These are phyloP conservation scores for Mycosphaerella arachidis DNA, from an alignment of 2,329 filamentous ascomycete genomes.

Conservation along the genomic window DNA sequence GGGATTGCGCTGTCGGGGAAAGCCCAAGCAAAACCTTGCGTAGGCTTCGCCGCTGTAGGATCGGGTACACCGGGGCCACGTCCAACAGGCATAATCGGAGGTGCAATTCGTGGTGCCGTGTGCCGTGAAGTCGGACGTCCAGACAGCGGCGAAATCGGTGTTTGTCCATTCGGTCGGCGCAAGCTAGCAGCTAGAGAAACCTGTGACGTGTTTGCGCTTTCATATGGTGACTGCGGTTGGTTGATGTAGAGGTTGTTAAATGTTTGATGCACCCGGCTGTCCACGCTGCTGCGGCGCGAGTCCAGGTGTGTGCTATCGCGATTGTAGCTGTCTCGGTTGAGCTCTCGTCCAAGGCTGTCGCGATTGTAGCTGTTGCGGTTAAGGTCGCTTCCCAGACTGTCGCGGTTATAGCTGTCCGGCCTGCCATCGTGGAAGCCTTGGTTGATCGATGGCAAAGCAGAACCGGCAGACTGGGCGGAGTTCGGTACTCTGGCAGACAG, in stretches of 20 bases:
- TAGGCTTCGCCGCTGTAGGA: conserved; percentile 66
- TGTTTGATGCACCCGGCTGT: conserved; percentile 70
- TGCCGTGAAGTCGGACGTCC: conserved; percentile 32
- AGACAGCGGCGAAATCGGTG: conserved; percentile 44
- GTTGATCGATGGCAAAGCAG: conserved; percentile 53
- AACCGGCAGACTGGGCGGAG: conserved; percentile 31
- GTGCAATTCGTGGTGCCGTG: conserved; percentile 59
- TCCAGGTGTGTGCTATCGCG: conserved; percentile 45
- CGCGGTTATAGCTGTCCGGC: conserved; percentile 40
- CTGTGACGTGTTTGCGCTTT: conserved; percentile 71
- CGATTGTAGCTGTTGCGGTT: conserved; percentile 35
- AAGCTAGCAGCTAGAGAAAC: conserved; percentile 68
- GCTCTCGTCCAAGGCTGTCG: conserved; percentile 23
- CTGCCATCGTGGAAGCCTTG: conserved; percentile 45
- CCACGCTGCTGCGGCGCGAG: conserved; percentile 70
- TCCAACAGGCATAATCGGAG: conserved; percentile 67
- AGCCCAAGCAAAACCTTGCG: conserved; percentile 78
- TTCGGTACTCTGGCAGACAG: conserved; percentile 37
- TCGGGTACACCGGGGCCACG: conserved; percentile 61
- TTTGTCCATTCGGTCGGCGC: conserved; percentile 47
- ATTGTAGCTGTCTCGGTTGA: conserved; percentile 24
- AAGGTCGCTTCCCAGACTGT: conserved; percentile 19
- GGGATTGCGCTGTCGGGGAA: conserved; percentile 69
- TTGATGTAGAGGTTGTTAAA: conserved; percentile 67
- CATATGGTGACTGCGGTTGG: conserved; percentile 61